Base-by-base conservation (phyloP, 2,329 filamentous ascomycete genomes). In the Cytospora piceae region DNA sequence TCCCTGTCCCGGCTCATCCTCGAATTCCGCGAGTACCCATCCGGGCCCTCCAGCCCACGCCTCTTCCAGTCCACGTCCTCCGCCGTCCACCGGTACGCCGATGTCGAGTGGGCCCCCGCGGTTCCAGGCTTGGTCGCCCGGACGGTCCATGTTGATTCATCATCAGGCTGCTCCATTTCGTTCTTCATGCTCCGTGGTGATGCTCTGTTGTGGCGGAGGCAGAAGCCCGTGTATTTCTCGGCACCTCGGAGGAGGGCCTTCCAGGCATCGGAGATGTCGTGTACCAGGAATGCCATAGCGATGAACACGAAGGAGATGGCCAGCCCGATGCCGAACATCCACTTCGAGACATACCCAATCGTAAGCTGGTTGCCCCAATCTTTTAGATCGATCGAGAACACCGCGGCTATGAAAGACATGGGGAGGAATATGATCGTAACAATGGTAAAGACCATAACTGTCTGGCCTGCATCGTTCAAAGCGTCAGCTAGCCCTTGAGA, bases 351-450 rank as follows among this genome's bases (percentile, higher is more conserved):
- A n/a, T 73, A 74, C 4, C 63, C 63, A 5, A 74, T 57, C 2
- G 70, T 72, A 39, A 75, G 70, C 14, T 52, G 53, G 8, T 74
- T 70, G 37, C 75, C 78, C 82, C 75, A 89, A 80, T 80, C 77
- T n/a, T 71, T 64, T 20, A 80, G 73, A 56, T 80, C 78, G 69
- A 81, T 80, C 8, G 79, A 77, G 68, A 81, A 80, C 42, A 80
- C 77, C 8, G 76, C 75, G 14, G 79, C 77, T 60, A 81, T 79
- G 61, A 80, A 81, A 2, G 77, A 77, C 69, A 81, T 77, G 51
- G 79, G 79, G 59, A 81, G 71, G 67, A 81, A 81, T 14, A 81
- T 68, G 55, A 81, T 80, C 0, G 79, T 81, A 22, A 81, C 79
- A 60, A 81, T 79, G 6, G 80, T 81, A 66, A 81, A 80, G 0